Conservation (phyloP, 208 protist species). For the Trypanosoma congolense region DNA sequence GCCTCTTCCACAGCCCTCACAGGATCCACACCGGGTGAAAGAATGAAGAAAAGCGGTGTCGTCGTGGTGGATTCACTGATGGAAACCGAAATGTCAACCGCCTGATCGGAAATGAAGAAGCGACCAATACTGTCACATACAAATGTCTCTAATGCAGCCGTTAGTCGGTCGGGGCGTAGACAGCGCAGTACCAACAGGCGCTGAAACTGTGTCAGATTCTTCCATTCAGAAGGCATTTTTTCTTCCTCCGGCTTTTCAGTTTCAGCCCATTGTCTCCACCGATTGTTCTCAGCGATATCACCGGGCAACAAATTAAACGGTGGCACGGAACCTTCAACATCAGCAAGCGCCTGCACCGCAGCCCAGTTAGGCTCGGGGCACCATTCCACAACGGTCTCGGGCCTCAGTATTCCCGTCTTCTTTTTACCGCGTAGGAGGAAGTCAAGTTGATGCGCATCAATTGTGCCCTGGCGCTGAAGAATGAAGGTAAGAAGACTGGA, state of each 20-base stretch:
- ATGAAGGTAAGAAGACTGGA: constrained; percentile 95
- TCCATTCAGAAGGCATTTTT: constrained; percentile 92
- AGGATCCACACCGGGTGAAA: constrained; percentile 98
- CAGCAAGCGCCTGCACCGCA: constrained; percentile 85
- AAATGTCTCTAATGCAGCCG: constrained; percentile 90
- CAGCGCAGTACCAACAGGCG: constrained; percentile 94
- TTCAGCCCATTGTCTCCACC: constrained; percentile 90
- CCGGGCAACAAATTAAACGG: constrained; percentile 81
- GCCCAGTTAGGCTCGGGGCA: constrained; percentile 91
- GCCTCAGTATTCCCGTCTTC: constrained; percentile 77
- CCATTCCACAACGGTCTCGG: constrained; percentile 90
- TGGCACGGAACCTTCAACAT: constrained; percentile 86
- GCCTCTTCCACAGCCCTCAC: constrained; percentile 93
- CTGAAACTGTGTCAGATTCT: constrained; percentile 95
- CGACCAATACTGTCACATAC: constrained; percentile 90
- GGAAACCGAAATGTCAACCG: constrained; percentile 91
- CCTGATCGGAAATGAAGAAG: constrained; percentile 94
- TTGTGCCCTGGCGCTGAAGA: constrained; percentile 65
- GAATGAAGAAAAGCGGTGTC: constrained; percentile 98
- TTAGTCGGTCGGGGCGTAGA: constrained; percentile 96
- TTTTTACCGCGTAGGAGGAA: constrained; percentile 93
- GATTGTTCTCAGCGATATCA: constrained; percentile 91
- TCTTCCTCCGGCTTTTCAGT: constrained; percentile 89
- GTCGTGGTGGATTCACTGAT: constrained; percentile 92
- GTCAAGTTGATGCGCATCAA: constrained; percentile 89